Percentiles rank a stretch among this genome's conserved stretches.
Evolutionary conservation across 257 asterid species (phyloP).

Genomic region (Eustoma russellianum): DNA sequence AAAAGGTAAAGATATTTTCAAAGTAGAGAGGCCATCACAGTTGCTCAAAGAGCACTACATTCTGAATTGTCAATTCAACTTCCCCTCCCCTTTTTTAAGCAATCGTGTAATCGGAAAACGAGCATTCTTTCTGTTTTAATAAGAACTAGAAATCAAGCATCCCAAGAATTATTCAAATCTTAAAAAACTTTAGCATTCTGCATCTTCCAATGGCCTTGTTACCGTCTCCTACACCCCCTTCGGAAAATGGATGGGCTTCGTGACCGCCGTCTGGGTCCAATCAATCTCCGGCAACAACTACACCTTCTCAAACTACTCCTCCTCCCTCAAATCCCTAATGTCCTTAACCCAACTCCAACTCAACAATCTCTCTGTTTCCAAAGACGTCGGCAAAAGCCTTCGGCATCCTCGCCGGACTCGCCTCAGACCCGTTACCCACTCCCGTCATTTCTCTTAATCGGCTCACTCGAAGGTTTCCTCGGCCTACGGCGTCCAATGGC

Average conservation of each 20-base stretch:
- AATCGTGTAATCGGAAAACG: too few species aligned
- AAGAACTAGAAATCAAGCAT: too few species aligned
- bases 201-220: slow-evolving; percentile 29
- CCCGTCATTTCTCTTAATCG: slow-evolving; percentile 70
- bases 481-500: slow-evolving; percentile 98
- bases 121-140: too few species aligned
- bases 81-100: too few species aligned
- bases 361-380: slow-evolving; percentile 89
- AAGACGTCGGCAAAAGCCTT: slow-evolving; percentile 95
- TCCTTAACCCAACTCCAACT: slow-evolving; percentile 83
- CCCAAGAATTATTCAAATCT: too few species aligned
- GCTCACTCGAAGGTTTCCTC: slow-evolving; percentile 69
- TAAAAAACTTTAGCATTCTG: too few species aligned
- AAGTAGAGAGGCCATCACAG: too few species aligned
- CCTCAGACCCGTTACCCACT: slow-evolving; percentile 78
- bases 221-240: slow-evolving; percentile 54
- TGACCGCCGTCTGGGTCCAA: slow-evolving; percentile 98
- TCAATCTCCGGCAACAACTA: slow-evolving; percentile 93
- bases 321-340: slow-evolving; percentile 77
- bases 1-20: too few species aligned
- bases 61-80: too few species aligned
- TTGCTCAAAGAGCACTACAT: too few species aligned
- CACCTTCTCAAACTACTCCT: slow-evolving; percentile 92
- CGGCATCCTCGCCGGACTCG: slow-evolving; percentile 82
- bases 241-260: slow-evolving; percentile 88